Percentiles rank a stretch among this genome's conserved stretches.
phyloP scores from a whole-genome alignment of 257 asterid species.

The Euphrasia confusa region DNA sequence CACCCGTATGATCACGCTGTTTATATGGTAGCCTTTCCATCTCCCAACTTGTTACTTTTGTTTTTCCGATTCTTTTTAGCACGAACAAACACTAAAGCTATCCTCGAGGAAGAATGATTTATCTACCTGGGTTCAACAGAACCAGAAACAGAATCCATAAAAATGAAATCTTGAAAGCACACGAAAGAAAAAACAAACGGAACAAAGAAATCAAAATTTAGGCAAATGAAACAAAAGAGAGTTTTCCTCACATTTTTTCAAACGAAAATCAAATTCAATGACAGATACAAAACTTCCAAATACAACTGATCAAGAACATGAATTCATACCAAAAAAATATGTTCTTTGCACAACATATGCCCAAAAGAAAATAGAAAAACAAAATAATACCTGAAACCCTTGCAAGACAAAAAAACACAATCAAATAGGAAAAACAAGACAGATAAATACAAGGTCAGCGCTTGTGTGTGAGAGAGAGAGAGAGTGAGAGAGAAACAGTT shows the following conservation, averaged over 20 bases:
- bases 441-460: neutral
- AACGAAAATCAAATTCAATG: neutral
- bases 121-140: conserved; percentile 24
- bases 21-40: conserved; percentile 38
- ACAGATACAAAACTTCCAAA: neutral
- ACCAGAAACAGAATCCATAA: neutral
- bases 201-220: conserved; percentile 3
- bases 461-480: conserved; percentile 4
- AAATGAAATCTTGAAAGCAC: neutral
- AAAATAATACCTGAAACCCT: conserved; percentile 12
- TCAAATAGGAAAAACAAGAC: neutral
- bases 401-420: conserved; percentile 13
- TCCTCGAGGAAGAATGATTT: neutral
- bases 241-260: neutral
- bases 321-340: neutral
- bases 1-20: conserved; percentile 28
- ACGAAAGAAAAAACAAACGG: no score
- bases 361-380: neutral
- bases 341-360: no score
- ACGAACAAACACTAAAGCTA: conserved; percentile 11
- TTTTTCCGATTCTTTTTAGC: conserved; percentile 5
- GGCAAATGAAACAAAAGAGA: neutral
- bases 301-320: neutral
- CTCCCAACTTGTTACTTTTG: conserved; percentile 11
- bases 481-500: neutral